phyloP scores from a whole-genome alignment of 2,329 filamentous ascomycete species.

The Aspergillus sp. region DNA sequence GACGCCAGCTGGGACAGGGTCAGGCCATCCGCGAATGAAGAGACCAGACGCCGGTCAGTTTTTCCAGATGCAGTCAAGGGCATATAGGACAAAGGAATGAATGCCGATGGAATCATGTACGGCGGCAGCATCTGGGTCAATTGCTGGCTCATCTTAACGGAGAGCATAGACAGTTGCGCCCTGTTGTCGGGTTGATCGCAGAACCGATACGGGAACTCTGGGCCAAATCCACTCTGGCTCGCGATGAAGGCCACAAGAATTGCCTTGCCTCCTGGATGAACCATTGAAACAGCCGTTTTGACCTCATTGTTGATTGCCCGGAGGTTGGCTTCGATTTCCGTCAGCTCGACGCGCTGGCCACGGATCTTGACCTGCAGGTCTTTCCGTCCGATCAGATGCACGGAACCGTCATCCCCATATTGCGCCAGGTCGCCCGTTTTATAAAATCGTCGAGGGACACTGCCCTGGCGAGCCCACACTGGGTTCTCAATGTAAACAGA shows the following conservation, averaged over 20 bases:
- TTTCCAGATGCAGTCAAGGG: constrained; percentile 33
- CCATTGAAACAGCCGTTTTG: constrained; percentile 36
- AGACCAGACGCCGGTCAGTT: constrained; percentile 22
- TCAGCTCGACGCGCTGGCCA: constrained; percentile 5
- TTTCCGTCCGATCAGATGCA: constrained; percentile 4
- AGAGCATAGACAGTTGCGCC: constrained; percentile 2
- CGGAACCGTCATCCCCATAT: constrained; percentile 2
- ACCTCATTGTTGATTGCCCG: constrained; percentile 25
- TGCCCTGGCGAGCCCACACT: constrained; percentile 11
- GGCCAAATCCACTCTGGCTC: constrained; percentile 6
- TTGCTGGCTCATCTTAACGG: constrained; percentile 8
- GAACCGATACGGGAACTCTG: constrained; percentile 5
- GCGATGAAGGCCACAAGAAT: constrained; percentile 11
- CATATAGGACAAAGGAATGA: constrained; percentile 29
- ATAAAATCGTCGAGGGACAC: constrained; percentile 5
- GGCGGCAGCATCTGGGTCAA: constrained; percentile 10
- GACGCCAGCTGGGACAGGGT: not conserved
- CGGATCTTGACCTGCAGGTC: constrained; percentile 5
- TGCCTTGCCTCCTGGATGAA: constrained; percentile 5
- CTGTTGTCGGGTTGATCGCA: constrained; percentile 4
- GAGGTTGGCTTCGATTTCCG: constrained; percentile 3
- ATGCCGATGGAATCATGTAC: constrained; percentile 29
- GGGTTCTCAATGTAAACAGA: constrained; percentile 17
- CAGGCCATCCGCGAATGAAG: not conserved
- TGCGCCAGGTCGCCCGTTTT: constrained; percentile 5